A percentile compares a stretch with the other conserved stretches of the same genome.
These are phyloP conservation scores for Dothistroma septosporum DNA, from an alignment of 2,329 filamentous ascomycete genomes.

Conservation along the genomic window DNA sequence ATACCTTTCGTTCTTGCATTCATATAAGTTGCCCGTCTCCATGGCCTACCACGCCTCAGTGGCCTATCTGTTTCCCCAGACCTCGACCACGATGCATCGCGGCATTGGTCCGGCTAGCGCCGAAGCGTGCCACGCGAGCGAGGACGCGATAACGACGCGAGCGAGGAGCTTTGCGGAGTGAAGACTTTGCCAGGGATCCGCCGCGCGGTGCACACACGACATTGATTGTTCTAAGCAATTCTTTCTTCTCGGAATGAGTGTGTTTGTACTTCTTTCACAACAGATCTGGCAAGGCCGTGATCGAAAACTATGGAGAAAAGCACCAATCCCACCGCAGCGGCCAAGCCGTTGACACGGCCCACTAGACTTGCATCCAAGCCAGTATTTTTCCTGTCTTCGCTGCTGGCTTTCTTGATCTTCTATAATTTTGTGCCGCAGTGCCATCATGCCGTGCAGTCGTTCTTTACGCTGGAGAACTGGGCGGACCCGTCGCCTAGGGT, in stretches of 20 bases:
- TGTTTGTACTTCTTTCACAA: not conserved
- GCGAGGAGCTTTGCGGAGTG: not conserved
- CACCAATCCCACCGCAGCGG: not conserved
- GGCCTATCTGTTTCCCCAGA: slow-evolving; percentile 3
- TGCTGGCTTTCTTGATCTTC: slow-evolving; percentile 18
- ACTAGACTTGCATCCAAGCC: slow-evolving; percentile 2
- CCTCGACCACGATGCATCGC: not conserved
- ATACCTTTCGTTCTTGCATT: not conserved
- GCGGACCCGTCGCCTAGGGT: slow-evolving; percentile 17
- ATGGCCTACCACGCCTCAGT: not conserved
- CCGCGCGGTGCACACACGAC: not conserved
- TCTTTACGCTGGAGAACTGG: slow-evolving; percentile 20
- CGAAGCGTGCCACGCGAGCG: not conserved
- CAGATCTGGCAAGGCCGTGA: not conserved
- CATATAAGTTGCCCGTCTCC: slow-evolving; percentile 1
- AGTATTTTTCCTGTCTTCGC: slow-evolving; percentile 16
- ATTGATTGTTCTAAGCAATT: not conserved
- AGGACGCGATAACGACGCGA: not conserved
- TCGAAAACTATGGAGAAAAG: slow-evolving; percentile 1
- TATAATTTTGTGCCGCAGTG: slow-evolving; percentile 22
- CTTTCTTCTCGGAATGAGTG: not conserved
- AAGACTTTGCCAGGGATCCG: not conserved
- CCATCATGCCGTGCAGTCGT: slow-evolving; percentile 18
- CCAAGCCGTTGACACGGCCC: not conserved
- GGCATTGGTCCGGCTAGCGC: not conserved